A percentile compares a stretch with the other conserved stretches of the same genome.
phyloP scores from a whole-genome alignment of 495 filamentous ascomycete genomes.

The Aspergillus olivimuriae region DNA sequence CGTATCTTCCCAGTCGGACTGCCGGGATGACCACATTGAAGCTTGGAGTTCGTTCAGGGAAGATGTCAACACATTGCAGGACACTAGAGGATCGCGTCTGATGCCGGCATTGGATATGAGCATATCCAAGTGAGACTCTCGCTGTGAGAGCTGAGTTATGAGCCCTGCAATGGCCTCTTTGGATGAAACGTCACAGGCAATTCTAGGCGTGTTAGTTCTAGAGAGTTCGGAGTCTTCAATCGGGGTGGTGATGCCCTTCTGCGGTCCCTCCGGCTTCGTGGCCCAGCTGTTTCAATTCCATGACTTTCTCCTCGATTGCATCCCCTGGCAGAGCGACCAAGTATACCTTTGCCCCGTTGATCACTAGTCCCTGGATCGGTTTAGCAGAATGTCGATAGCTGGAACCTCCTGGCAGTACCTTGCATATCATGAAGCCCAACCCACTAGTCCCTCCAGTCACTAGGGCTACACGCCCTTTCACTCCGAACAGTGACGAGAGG shows the following conservation, averaged over 20 bases:
- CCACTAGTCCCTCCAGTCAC: constrained; percentile 41
- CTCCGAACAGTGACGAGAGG: constrained; percentile 3
- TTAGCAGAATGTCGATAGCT: too few species aligned
- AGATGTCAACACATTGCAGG: constrained; percentile 34
- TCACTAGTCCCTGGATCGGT: constrained; percentile 28
- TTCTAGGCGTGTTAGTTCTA: constrained; percentile 11
- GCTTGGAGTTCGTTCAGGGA: constrained; percentile 29
- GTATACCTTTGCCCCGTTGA: constrained; percentile 40
- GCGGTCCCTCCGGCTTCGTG: constrained; percentile 24
- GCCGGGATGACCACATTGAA: constrained; percentile 36
- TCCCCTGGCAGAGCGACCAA: constrained; percentile 29
- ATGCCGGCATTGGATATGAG: constrained; percentile 43
- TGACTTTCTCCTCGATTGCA: constrained; percentile 24
- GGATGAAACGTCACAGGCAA: constrained; percentile 31
- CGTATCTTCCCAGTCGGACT: constrained; percentile 32
- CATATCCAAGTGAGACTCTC: constrained; percentile 30
- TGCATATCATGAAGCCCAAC: constrained; percentile 39
- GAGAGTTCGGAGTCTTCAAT: background rate
- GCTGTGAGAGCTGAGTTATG: constrained; percentile 12
- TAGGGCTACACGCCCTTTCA: constrained; percentile 34
- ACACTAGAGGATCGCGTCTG: constrained; percentile 28
- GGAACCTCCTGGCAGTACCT: too few species aligned
- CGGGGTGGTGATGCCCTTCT: constrained; percentile 23
- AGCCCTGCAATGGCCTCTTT: constrained; percentile 30
- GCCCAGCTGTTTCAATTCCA: constrained; percentile 27